Evolutionary conservation across 495 filamentous ascomycete species (phyloP), one percentile per base, ranked within the genome.

Genomic region (Corynascus novoguineensis): DNA sequence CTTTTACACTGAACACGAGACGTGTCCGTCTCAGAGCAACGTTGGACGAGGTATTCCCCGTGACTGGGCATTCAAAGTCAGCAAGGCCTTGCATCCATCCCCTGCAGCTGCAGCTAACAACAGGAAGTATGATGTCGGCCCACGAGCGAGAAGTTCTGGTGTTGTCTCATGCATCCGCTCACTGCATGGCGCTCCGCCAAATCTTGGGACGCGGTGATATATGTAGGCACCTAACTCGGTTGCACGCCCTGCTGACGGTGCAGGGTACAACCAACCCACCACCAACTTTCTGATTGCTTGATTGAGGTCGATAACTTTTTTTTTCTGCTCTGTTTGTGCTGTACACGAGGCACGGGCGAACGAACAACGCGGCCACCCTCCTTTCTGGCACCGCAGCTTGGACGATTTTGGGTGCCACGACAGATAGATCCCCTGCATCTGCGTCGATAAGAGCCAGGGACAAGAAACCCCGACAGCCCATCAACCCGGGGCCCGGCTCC

Each of bases 371-470:
- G 40, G 32, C 58, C 55, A 34, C 19, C 44, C 49, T 48, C 50
- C 48, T 37, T 52, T 25, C 52, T 44, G 31, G 31, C 48, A 24
- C 34, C 9, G 45, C 48, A 54, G 51, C 61, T 45, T 14, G 55
- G 51, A 58, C 61, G 55, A 48, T 24, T 31, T 42, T 41, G 41
- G 27, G 64, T 65, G 27, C 27, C 57, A 65, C 63, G 37, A 34
- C 57, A 55, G 45, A 25, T 14, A 29, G 25, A 61, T 10, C 25
- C 57, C 37, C 27, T 44, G 17, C n/a, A 19, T 50, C 11, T 50
- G 9, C 3, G 46, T 21, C 12, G 10, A 56, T 21, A 8, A 25
- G 28, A 46, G 2, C 15, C 1, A 22, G 38, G 48, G 27, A 37
- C 5, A 25, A 5, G 29, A 19, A 28, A 46, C n/a, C n/a, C n/a